phyloP scores from a whole-genome alignment of 768 basidiomycete species.

The Phanerochaete carnosa region DNA sequence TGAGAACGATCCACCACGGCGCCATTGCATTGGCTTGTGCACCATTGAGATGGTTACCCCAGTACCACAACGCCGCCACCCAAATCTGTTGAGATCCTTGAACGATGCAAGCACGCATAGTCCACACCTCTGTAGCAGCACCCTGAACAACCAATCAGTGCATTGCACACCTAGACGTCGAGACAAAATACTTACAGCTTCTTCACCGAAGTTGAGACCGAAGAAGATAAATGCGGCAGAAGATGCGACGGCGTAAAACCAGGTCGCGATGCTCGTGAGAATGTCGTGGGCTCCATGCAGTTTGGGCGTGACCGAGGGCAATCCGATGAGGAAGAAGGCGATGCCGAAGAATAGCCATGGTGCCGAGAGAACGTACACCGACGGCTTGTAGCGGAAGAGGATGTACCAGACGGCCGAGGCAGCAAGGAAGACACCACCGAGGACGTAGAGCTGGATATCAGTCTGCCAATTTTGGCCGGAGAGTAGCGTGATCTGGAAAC shows the following conservation, averaged over 20 bases:
- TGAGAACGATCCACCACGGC: conserved; percentile 83
- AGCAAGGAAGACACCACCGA: conserved; percentile 85
- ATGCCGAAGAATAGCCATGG: conserved; percentile 92
- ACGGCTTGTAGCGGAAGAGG: conserved; percentile 84
- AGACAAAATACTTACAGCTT: conserved; percentile 56
- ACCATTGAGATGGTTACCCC: conserved; percentile 79
- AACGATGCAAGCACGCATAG: conserved; percentile 84
- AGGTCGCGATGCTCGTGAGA: conserved; percentile 77
- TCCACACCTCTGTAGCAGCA: conserved; percentile 94
- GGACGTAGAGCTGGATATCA: conserved; percentile 81
- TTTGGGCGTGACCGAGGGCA: conserved; percentile 68
- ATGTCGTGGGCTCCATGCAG: conserved; percentile 61
- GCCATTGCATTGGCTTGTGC: conserved; percentile 47
- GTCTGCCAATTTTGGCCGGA: conserved; percentile 84
- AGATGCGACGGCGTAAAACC: conserved; percentile 91
- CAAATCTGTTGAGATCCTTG: conserved; percentile 96
- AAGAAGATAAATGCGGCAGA: conserved; percentile 93
- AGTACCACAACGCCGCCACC: conserved; percentile 95
- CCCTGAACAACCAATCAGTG: conserved; percentile 46
- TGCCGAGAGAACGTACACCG: conserved; percentile 77
- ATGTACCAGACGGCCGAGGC: conserved; percentile 88
- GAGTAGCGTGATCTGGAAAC: conserved; percentile 91
- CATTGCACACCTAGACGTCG: neutral
- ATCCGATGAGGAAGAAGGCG: conserved; percentile 88
- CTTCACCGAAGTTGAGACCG: conserved; percentile 95